Base-by-base conservation (phyloP, 306 rosid species). In the Sophora flavescens region DNA sequence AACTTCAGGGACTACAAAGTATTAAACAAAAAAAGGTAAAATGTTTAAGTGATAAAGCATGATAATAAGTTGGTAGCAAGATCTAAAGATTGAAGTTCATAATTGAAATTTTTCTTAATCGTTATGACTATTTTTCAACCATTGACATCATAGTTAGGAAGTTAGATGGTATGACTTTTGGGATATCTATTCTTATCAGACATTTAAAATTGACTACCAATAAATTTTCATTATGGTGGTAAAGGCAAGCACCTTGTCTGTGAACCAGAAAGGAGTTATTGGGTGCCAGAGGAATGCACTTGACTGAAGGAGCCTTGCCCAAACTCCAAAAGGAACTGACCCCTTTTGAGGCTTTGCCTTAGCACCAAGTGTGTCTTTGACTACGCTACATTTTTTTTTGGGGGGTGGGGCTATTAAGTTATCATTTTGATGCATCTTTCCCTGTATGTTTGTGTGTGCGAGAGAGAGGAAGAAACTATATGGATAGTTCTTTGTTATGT, bases 351-450 rank as follows among this genome's bases (percentile, higher is more conserved):
- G 22, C 56, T 39, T 45, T 45, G 51, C 51, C n/a, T 45, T 4
- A 26, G 9, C 44, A 18, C 39, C 53, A 45, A 44, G 8, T 30
- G 42, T 11, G 22, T 54, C 26, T 30, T 54, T 54, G 52, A n/a
- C n/a, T n/a, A n/a, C n/a, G n/a, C n/a, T n/a, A n/a, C n/a, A n/a
- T n/a, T n/a, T n/a, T n/a, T n/a, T n/a, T n/a, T n/a, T n/a, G n/a
- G n/a, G n/a, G 22, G 41, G 12, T 57, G 33, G 13, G 18, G 47
- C 16, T 32, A 16, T 45, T 60, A 60, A 10, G 13, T 74, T 74
- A 6, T 16, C n/a, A 63, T 63, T 50, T 74, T 71, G 36, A 38
- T 63, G 36, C 70, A 36, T 28, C 33, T 74, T 8, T 36, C 9
- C 39, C 3, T 6, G 33, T 16, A 16, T 16, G 18, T 0, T 44